phyloP scores from a whole-genome alignment of 2,329 filamentous ascomycete species.

The Didymella segeticola region DNA sequence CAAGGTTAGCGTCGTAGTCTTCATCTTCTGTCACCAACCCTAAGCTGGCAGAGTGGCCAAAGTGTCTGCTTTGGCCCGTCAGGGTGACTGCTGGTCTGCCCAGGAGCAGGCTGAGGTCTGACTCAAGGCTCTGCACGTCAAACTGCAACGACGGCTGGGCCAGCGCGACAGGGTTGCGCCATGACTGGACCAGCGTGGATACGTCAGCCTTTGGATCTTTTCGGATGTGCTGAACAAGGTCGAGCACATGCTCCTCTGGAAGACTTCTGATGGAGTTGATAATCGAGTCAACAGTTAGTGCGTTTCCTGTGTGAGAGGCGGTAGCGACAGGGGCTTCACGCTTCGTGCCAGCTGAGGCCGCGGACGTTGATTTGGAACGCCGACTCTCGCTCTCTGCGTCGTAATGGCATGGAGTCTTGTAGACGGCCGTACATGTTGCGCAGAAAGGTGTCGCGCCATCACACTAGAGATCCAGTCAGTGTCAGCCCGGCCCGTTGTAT shows the following conservation, averaged over 20 bases:
- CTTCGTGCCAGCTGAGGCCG: constrained; percentile 33
- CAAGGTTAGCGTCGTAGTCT: constrained; percentile 31
- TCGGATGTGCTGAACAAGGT: constrained; percentile 53
- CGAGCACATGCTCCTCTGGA: constrained; percentile 54
- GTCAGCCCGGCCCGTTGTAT: background rate
- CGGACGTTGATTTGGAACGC: constrained; percentile 49
- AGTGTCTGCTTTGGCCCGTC: constrained; percentile 45
- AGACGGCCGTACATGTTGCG: constrained; percentile 59
- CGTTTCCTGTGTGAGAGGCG: constrained; percentile 15
- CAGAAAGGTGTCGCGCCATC: constrained; percentile 58
- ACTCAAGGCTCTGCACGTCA: constrained; percentile 41
- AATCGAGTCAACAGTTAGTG: constrained; percentile 46
- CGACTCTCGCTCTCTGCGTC: constrained; percentile 57
- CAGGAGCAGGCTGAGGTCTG: constrained; percentile 47
- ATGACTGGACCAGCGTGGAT: constrained; percentile 49
- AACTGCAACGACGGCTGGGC: constrained; percentile 31
- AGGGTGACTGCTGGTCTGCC: constrained; percentile 45
- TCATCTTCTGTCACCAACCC: constrained; percentile 47
- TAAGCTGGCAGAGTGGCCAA: constrained; percentile 48
- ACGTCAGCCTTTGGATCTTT: constrained; percentile 50
- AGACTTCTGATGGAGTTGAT: constrained; percentile 53
- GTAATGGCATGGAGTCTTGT: constrained; percentile 58
- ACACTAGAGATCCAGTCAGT: constrained; percentile 50
- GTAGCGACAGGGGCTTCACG: constrained; percentile 35
- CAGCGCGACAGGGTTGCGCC: constrained; percentile 49